Percentiles rank a stretch among this genome's conserved stretches.
Evolutionary conservation across 441 rosid genomes (phyloP).

Genomic region (Croton setiger): DNA sequence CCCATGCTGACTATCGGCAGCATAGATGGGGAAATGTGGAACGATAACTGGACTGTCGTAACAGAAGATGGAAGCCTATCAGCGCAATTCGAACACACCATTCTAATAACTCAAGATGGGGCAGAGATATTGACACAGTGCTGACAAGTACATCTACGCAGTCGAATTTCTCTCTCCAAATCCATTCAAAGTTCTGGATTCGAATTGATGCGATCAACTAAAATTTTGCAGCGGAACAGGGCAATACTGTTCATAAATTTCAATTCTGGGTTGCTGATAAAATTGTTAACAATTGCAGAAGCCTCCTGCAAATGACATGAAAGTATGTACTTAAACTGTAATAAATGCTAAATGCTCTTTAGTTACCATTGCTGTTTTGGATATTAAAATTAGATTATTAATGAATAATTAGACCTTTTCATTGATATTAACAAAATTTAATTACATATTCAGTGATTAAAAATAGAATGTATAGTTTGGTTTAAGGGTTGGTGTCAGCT

Average conservation of each 20-base stretch:
- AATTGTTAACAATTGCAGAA: not conserved
- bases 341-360: not conserved
- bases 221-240: slow-evolving; percentile 9
- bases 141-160: slow-evolving; percentile 14
- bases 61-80: slow-evolving; percentile 91
- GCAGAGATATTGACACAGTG: slow-evolving; percentile 76
- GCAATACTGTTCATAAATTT: not conserved
- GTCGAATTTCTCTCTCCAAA: slow-evolving; percentile 1
- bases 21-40: slow-evolving; percentile 73
- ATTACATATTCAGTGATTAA: too few relatives aligned
- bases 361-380: not conserved
- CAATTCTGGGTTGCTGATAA: not conserved
- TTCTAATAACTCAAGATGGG: slow-evolving; percentile 77
- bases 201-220: not conserved
- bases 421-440: too few relatives aligned
- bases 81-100: slow-evolving; percentile 92
- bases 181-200: slow-evolving; percentile 1
- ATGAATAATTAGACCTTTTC: not conserved
- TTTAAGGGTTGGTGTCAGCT: too few relatives aligned
- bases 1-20: slow-evolving; percentile 92
- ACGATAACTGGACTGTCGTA: slow-evolving; percentile 89
- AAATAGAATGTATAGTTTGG: too few relatives aligned
- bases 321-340: not conserved
- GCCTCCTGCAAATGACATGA: slow-evolving; percentile 5
- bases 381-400: not conserved